These are phyloP conservation scores for Coniochaeta hoffmannii DNA, from an alignment of 2,329 filamentous ascomycete species.

Conservation along the genomic window DNA sequence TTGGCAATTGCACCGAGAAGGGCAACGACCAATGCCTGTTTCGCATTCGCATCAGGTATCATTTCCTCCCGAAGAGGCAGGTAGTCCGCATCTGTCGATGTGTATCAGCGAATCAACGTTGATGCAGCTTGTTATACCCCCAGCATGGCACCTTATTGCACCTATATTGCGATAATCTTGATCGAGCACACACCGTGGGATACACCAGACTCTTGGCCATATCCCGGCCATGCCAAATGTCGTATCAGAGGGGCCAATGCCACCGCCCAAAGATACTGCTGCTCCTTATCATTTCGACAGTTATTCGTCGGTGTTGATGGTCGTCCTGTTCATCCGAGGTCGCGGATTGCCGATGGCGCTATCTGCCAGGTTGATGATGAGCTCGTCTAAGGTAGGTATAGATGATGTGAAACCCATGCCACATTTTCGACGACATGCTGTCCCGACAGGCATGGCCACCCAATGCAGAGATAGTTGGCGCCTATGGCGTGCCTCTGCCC, in stretches of 20 bases:
- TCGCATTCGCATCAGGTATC: not conserved
- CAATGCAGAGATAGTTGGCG: not conserved
- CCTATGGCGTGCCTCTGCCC: not conserved
- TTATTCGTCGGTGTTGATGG: not conserved
- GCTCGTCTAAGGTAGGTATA: too few relatives aligned
- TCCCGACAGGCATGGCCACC: not conserved
- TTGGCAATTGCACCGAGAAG: too few relatives aligned
- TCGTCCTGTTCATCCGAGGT: not conserved
- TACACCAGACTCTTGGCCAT: not conserved
- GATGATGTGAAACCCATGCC: not conserved
- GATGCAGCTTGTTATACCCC: not conserved
- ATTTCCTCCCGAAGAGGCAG: slow-evolving; percentile 1
- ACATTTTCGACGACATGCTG: not conserved
- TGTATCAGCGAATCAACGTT: not conserved
- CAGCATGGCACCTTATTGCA: slow-evolving; percentile 1
- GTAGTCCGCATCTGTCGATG: not conserved
- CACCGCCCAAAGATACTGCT: not conserved
- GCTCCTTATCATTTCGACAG: not conserved
- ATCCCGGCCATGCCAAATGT: not conserved
- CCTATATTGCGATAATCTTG: not conserved
- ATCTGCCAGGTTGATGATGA: slow-evolving; percentile 2
- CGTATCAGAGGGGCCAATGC: too few relatives aligned
- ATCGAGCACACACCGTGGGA: slow-evolving; percentile 1
- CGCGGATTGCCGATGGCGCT: slow-evolving; percentile 1
- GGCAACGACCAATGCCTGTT: too few relatives aligned